phyloP scores from a whole-genome alignment of 306 rosid species.

The Dryas octopetala region DNA sequence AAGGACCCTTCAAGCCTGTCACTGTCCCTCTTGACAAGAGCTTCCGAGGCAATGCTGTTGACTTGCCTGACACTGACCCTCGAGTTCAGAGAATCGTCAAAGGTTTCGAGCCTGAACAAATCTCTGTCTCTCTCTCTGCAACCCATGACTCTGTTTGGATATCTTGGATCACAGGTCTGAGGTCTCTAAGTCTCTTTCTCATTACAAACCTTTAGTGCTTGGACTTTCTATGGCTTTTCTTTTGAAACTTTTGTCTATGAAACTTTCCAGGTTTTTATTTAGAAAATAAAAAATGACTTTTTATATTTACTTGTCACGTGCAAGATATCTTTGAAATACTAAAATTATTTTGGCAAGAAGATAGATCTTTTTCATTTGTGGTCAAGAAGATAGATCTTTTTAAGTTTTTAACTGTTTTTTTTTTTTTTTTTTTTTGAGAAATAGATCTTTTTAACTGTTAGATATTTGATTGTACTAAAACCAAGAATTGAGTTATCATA shows the following conservation, averaged over 20 bases:
- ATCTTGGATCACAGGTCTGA: slow-evolving; percentile 86
- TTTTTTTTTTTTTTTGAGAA: too few species aligned
- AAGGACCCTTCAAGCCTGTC: slow-evolving; percentile 86
- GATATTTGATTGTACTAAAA: neutral
- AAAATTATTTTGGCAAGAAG: too few species aligned
- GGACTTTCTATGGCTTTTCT: neutral
- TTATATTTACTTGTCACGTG: neutral
- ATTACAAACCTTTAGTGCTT: neutral
- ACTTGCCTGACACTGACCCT: slow-evolving; percentile 70
- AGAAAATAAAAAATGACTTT: neutral
- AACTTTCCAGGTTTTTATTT: neutral
- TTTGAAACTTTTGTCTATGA: neutral
- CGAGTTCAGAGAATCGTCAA: slow-evolving; percentile 52
- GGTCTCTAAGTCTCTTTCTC: neutral
- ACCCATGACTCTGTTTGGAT: slow-evolving; percentile 65
- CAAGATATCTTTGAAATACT: neutral
- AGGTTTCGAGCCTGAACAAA: slow-evolving; percentile 70
- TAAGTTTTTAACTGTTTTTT: too few species aligned
- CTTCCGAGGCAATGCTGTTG: slow-evolving; percentile 71
- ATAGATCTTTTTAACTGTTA: neutral
- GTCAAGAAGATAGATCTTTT: too few species aligned
- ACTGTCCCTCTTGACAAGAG: slow-evolving; percentile 65
- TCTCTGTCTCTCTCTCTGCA: slow-evolving; percentile 76
- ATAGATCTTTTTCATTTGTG: too few species aligned
- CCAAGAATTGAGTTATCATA: neutral